Evolutionary conservation across 192 early-diverging fungal species (phyloP).

Genomic region (Backusella liffmaniae): DNA sequence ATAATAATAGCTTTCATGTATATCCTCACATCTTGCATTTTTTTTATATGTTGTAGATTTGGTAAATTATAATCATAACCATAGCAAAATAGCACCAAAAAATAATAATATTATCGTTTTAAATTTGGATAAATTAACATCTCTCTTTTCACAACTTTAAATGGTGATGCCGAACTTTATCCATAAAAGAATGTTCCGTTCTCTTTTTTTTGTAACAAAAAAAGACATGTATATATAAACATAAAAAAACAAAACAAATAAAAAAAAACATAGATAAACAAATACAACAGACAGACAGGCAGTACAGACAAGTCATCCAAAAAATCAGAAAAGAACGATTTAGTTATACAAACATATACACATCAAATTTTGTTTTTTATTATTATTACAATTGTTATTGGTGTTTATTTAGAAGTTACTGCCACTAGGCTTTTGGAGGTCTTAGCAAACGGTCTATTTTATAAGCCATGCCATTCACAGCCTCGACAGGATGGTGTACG

Average conservation of each 20-base stretch:
- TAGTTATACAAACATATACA: background rate
- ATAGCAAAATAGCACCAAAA: background rate
- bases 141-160: background rate
- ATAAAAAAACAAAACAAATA: background rate
- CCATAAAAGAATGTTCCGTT: conserved; percentile 8
- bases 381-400: background rate
- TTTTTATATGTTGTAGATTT: background rate
- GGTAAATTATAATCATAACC: background rate
- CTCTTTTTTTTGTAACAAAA: background rate
- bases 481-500: conserved; percentile 9
- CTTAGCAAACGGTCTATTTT: conserved; percentile 30
- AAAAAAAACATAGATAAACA: background rate
- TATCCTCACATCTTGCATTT: background rate
- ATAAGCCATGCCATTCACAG: conserved; percentile 36
- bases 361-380: background rate
- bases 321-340: background rate
- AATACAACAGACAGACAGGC: background rate
- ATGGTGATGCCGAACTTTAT: conserved; percentile 5
- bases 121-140: conserved; percentile 2
- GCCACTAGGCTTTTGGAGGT: background rate
- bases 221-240: too few species aligned
- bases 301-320: background rate
- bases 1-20: background rate
- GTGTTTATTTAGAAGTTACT: background rate
- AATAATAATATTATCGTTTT: background rate